Evolutionary conservation across 306 rosid genomes (phyloP).

Genomic region (Castanopsis chinensis): DNA sequence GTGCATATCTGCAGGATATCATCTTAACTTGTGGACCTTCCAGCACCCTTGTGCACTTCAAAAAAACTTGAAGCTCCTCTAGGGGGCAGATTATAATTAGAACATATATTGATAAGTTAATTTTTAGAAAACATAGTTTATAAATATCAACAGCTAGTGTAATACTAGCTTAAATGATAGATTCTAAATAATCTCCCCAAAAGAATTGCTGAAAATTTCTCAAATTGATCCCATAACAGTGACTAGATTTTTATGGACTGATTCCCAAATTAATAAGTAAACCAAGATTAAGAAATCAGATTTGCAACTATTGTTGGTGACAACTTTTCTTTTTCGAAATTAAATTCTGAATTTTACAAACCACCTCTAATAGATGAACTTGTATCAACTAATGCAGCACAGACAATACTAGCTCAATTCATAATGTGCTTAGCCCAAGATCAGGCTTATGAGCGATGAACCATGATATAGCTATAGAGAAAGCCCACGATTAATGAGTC

Average conservation of each 20-base stretch:
- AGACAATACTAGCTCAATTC: background rate
- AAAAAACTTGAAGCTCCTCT: background rate
- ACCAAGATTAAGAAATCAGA: background rate
- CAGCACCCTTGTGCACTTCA: background rate
- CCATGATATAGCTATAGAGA: background rate
- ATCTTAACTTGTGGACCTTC: background rate
- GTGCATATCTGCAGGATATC: background rate
- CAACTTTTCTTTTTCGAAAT: background rate
- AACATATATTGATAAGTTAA: background rate
- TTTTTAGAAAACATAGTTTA: background rate
- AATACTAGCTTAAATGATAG: background rate
- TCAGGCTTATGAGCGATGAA: background rate
- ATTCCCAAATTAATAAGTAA: background rate
- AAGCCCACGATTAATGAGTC: background rate
- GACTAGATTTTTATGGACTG: too few relatives aligned
- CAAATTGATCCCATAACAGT: background rate
- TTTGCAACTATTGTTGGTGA: background rate
- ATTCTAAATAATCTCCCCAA: background rate
- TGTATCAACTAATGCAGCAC: background rate
- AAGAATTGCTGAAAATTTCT: background rate
- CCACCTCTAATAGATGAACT: background rate
- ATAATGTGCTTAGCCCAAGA: too few relatives aligned
- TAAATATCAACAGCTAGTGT: background rate
- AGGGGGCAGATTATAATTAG: background rate
- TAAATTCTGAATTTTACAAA: background rate